Percentiles rank a stretch among this genome's conserved stretches.
phyloP scores from a whole-genome alignment of 495 filamentous ascomycete species.

The Aspergillus coremiiformis region DNA sequence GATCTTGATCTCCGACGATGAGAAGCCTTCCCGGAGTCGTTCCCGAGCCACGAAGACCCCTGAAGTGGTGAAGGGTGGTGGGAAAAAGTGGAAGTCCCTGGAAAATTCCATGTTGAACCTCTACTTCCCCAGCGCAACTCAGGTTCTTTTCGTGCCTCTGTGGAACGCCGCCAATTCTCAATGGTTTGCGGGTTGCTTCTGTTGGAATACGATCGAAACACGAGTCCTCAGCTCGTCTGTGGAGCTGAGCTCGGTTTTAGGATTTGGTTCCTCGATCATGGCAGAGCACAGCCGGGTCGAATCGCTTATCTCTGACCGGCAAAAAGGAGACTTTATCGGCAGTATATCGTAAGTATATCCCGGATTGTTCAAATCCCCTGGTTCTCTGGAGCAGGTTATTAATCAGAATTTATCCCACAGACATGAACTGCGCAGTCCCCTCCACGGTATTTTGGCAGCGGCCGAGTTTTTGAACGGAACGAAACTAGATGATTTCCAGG shows the following conservation, averaged over 20 bases:
- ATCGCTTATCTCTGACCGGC: slow-evolving; percentile 49
- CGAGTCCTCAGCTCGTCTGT: slow-evolving; percentile 36
- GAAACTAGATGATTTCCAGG: slow-evolving; percentile 46
- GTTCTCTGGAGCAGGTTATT: slow-evolving; percentile 16
- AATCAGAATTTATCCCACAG: slow-evolving; percentile 7
- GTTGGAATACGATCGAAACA: slow-evolving; percentile 48
- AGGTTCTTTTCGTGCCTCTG: slow-evolving; percentile 49
- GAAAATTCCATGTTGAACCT: slow-evolving; percentile 39
- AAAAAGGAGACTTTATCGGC: slow-evolving; percentile 70
- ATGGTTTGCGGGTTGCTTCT: slow-evolving; percentile 63
- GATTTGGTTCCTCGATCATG: slow-evolving; percentile 62
- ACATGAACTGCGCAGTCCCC: slow-evolving; percentile 71
- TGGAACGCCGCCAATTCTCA: slow-evolving; percentile 63
- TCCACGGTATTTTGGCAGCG: slow-evolving; percentile 68
- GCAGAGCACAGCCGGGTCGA: slow-evolving; percentile 58
- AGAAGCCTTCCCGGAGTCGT: slow-evolving; percentile 17
- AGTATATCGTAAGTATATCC: slow-evolving; percentile 53
- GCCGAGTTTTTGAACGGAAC: slow-evolving; percentile 57
- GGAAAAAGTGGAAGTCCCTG: slow-evolving; percentile 29
- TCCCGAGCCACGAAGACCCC: slow-evolving; percentile 6
- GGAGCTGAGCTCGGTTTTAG: slow-evolving; percentile 46
- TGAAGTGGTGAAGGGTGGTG: slow-evolving; percentile 33
- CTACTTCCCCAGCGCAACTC: slow-evolving; percentile 39
- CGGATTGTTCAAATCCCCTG: slow-evolving; percentile 15
- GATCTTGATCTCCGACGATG: slow-evolving; percentile 38